Conservation (phyloP, 202 grass and related monocot species). For the Eragrostis tef region DNA sequence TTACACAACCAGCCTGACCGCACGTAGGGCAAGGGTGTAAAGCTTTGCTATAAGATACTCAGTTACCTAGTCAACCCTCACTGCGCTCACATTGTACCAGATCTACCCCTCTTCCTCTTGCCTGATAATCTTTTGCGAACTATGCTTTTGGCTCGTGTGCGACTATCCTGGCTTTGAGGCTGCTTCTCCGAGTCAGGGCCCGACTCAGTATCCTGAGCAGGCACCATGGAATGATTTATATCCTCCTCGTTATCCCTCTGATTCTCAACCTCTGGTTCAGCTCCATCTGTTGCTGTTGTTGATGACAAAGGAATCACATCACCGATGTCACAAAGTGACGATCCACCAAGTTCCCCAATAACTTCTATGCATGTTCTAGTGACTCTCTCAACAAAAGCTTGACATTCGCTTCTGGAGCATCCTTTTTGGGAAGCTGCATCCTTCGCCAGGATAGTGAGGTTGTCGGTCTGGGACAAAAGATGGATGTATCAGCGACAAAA, state of each 20-base stretch:
- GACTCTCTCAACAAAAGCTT: slow-evolving; percentile 46
- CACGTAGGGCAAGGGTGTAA: too few relatives aligned
- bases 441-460: slow-evolving; percentile 42
- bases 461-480: slow-evolving; percentile 40
- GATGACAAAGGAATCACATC: slow-evolving; percentile 1
- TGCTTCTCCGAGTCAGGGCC: neutral
- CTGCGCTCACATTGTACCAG: neutral
- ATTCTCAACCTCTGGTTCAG: slow-evolving; percentile 5
- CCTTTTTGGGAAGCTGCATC: slow-evolving; percentile 40
- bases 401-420: slow-evolving; percentile 31
- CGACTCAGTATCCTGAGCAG: slow-evolving; percentile 15
- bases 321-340: slow-evolving; percentile 42
- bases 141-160: neutral
- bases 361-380: slow-evolving; percentile 43
- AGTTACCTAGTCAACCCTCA: too few relatives aligned
- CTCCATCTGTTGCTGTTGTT: slow-evolving; percentile 10
- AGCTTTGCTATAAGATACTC: too few relatives aligned
- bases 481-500: neutral
- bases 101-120: slow-evolving; percentile 42
- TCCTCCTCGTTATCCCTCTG: slow-evolving; percentile 33
- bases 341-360: slow-evolving; percentile 49
- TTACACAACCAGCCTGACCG: too few relatives aligned
- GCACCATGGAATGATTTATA: slow-evolving; percentile 13
- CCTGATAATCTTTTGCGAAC: neutral
- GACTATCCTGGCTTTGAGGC: neutral